A percentile compares a stretch with the other conserved stretches of the same genome.
Evolutionary conservation across 768 basidiomycete genomes (phyloP).

Genomic region (Boletus sensibilis): DNA sequence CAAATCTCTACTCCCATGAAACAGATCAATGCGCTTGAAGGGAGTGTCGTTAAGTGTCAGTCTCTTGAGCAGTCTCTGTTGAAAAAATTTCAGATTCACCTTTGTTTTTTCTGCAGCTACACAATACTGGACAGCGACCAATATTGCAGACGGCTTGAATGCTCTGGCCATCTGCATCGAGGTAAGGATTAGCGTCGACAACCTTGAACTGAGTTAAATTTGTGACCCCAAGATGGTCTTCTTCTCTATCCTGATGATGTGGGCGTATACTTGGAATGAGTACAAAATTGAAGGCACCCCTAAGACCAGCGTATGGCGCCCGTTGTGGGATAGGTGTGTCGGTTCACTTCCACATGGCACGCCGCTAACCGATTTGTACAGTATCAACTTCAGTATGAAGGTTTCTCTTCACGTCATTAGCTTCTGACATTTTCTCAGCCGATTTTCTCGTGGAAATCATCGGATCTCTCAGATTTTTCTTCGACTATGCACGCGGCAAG

Average conservation of each 20-base stretch:
- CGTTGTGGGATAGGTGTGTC: constrained; percentile 62
- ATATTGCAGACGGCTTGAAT: constrained; percentile 81
- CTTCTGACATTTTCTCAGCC: constrained; percentile 35
- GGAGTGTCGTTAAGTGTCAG: constrained; percentile 65
- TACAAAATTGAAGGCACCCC: constrained; percentile 49
- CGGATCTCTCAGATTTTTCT: constrained; percentile 61
- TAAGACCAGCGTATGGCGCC: constrained; percentile 61
- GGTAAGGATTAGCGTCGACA: constrained; percentile 39
- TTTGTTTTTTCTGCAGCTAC: constrained; percentile 45
- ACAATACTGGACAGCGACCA: constrained; percentile 77
- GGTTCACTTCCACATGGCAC: neutral
- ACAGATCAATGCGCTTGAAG: constrained; percentile 66
- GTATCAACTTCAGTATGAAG: constrained; percentile 47
- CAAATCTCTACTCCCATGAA: constrained; percentile 2
- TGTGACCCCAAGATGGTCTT: constrained; percentile 66
- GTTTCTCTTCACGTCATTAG: neutral
- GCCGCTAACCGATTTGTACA: constrained; percentile 17
- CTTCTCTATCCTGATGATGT: constrained; percentile 75
- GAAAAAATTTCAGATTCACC: neutral
- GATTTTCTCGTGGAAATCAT: constrained; percentile 70
- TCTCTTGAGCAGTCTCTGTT: neutral
- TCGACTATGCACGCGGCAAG: constrained; percentile 38
- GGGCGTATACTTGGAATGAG: constrained; percentile 75
- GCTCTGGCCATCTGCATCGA: constrained; percentile 84
- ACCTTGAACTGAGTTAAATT: constrained; percentile 5